A percentile compares a stretch with the other conserved stretches of the same genome.
phyloP scores from a whole-genome alignment of 2,329 filamentous ascomycete species.

The Alternaria atra region DNA sequence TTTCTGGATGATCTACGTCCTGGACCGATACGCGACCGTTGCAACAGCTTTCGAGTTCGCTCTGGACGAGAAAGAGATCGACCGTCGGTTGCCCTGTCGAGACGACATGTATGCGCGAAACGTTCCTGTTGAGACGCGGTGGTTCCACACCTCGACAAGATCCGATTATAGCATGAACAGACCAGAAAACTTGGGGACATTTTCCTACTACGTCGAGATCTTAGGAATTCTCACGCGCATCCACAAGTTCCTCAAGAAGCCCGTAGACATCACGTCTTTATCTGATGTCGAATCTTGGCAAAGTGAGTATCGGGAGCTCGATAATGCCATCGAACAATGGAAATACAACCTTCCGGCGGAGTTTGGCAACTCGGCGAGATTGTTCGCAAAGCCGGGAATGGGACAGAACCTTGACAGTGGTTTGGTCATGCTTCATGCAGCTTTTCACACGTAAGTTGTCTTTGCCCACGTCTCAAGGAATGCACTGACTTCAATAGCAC shows the following conservation, averaged over 20 bases:
- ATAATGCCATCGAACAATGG: conserved; percentile 81
- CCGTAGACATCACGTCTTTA: conserved; percentile 85
- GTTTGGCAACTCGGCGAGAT: conserved; percentile 82
- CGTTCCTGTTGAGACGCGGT: conserved; percentile 81
- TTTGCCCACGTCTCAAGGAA: background rate
- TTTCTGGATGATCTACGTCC: conserved; percentile 93
- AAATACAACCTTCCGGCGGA: conserved; percentile 83
- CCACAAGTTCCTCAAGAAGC: conserved; percentile 86
- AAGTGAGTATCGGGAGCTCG: conserved; percentile 82
- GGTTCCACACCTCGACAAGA: conserved; percentile 67
- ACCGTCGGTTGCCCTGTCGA: conserved; percentile 84
- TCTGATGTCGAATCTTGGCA: conserved; percentile 92
- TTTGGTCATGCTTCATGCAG: conserved; percentile 91
- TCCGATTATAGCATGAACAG: conserved; percentile 72
- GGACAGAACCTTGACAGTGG: conserved; percentile 78
- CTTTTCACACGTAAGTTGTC: conserved; percentile 77
- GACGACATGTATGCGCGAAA: conserved; percentile 88
- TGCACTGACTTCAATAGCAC: conserved; percentile 59
- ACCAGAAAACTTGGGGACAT: conserved; percentile 84
- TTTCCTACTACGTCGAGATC: conserved; percentile 90
- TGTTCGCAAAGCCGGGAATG: conserved; percentile 69
- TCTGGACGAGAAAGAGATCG: conserved; percentile 87
- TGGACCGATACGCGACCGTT: conserved; percentile 90
- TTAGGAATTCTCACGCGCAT: conserved; percentile 86
- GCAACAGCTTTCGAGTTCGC: conserved; percentile 93